Evolutionary conservation across 31 red algal species (phyloP).

Genomic region (Asparagopsis taxiformis): DNA sequence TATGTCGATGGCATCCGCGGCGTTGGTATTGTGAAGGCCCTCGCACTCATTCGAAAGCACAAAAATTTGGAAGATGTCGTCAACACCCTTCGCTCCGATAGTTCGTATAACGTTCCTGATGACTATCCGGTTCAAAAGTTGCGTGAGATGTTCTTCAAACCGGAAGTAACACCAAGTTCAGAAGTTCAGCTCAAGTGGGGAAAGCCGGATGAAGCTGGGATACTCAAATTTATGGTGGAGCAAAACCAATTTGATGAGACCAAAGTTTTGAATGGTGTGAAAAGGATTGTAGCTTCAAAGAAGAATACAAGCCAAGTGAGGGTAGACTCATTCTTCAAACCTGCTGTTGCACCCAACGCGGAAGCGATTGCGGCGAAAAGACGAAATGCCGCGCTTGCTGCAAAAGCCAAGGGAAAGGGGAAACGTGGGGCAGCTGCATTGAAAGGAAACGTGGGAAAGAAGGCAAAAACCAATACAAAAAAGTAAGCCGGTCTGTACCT

Average conservation of each 20-base stretch:
- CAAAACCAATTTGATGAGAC: constrained; percentile 81
- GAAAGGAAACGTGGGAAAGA: constrained; percentile 6
- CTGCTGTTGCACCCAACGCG: constrained; percentile 32
- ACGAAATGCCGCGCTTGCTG: constrained; percentile 9
- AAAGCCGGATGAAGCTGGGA: constrained; percentile 67
- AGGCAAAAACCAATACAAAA: constrained; percentile 8
- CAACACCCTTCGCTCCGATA: constrained; percentile 23
- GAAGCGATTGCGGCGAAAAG: constrained; percentile 33
- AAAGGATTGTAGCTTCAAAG: constrained; percentile 55
- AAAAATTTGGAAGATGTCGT: constrained; percentile 51
- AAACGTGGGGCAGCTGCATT: constrained; percentile 6
- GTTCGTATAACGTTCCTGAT: constrained; percentile 67
- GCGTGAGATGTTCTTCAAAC: constrained; percentile 78
- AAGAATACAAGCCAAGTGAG: constrained; percentile 68
- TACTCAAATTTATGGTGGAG: constrained; percentile 74
- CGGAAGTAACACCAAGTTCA: constrained; percentile 64
- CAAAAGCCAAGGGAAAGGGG: constrained; percentile 33
- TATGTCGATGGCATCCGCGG: constrained; percentile 85
- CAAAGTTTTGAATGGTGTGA: constrained; percentile 75
- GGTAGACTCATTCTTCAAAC: constrained; percentile 91
- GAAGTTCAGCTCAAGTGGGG: constrained; percentile 76
- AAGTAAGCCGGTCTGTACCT: too few relatives aligned
- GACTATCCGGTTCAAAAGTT: constrained; percentile 68
- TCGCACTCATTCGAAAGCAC: constrained; percentile 84
- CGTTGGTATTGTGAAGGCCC: constrained; percentile 79